These are phyloP conservation scores for Ganoderma meredithae DNA, from an alignment of 1,284 basidiomycete genomes.

Conservation along the genomic window DNA sequence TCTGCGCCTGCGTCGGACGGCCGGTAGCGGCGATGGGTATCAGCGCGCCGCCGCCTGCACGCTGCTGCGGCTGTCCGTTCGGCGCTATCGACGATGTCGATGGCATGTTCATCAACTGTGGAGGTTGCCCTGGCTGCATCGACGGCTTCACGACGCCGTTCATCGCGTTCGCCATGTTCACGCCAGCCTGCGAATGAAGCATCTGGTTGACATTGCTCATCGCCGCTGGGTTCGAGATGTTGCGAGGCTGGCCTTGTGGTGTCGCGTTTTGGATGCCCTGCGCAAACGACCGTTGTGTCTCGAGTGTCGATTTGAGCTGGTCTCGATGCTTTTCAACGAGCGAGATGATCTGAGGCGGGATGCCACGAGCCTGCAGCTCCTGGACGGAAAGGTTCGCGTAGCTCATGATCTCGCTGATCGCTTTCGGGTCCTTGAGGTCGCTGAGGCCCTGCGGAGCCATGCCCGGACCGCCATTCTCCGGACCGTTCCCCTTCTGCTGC, in stretches of 20 bases:
- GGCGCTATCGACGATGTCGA: constrained; percentile 14
- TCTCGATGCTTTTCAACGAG: constrained; percentile 65
- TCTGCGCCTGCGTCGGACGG: background rate
- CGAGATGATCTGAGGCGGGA: constrained; percentile 59
- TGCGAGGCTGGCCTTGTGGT: constrained; percentile 23
- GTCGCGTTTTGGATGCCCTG: constrained; percentile 26
- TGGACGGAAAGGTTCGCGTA: constrained; percentile 52
- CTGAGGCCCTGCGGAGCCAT: constrained; percentile 9
- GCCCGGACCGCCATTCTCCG: constrained; percentile 8
- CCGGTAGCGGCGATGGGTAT: background rate
- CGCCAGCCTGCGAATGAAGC: constrained; percentile 13
- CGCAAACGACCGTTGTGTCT: constrained; percentile 51
- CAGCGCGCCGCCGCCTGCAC: background rate
- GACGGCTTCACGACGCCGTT: constrained; percentile 1
- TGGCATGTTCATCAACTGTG: constrained; percentile 7
- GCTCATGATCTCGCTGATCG: constrained; percentile 51
- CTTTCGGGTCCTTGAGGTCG: constrained; percentile 37
- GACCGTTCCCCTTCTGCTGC: constrained; percentile 15
- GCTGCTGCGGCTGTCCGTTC: constrained; percentile 17
- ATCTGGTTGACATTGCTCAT: constrained; percentile 20
- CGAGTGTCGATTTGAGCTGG: constrained; percentile 49
- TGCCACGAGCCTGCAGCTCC: constrained; percentile 59
- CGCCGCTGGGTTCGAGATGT: constrained; percentile 16
- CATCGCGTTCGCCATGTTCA: constrained; percentile 17
- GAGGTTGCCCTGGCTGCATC: background rate